A percentile compares a stretch with the other conserved stretches of the same genome.
phyloP scores from a whole-genome alignment of 805 yeast genomes.

The Maudiozyma saulgeensis region DNA sequence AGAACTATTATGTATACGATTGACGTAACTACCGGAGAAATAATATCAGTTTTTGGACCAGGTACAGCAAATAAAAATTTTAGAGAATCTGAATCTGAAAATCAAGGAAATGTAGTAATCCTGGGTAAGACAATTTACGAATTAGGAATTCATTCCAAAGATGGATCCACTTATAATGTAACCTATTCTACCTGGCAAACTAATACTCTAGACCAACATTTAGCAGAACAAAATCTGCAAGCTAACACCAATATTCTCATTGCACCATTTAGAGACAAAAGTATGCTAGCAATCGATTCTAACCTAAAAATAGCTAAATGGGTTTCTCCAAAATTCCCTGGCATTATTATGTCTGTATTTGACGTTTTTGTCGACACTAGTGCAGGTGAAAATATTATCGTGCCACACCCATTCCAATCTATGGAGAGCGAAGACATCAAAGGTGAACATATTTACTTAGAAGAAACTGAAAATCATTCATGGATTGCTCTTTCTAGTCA shows the following conservation, averaged over 20 bases:
- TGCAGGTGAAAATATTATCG: conserved; percentile 35
- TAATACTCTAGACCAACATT: conserved; percentile 60
- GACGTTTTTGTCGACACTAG: conserved; percentile 45
- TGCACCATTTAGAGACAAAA: conserved; percentile 74
- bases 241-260: conserved; percentile 69
- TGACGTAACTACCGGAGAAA: conserved; percentile 64
- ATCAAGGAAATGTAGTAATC: conserved; percentile 27
- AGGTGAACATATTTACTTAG: conserved; percentile 53
- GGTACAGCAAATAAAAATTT: conserved; percentile 28
- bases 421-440: conserved; percentile 12
- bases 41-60: conserved; percentile 60
- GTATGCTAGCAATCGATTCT: conserved; percentile 66
- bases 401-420: conserved; percentile 57
- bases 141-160: conserved; percentile 64
- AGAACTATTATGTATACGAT: conserved; percentile 67
- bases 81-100: conserved; percentile 2
- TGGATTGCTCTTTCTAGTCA: conserved; percentile 83
- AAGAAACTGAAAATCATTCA: conserved; percentile 49
- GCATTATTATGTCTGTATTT: conserved; percentile 66
- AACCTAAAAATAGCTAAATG: conserved; percentile 66
- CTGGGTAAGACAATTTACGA: conserved; percentile 69
- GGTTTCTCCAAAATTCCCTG: conserved; percentile 59
- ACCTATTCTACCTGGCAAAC: conserved; percentile 88
- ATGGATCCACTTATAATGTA: conserved; percentile 71
- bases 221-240: conserved; percentile 39